Base-by-base conservation (phyloP, 495 filamentous ascomycete species). In the Daldinia loculata region DNA sequence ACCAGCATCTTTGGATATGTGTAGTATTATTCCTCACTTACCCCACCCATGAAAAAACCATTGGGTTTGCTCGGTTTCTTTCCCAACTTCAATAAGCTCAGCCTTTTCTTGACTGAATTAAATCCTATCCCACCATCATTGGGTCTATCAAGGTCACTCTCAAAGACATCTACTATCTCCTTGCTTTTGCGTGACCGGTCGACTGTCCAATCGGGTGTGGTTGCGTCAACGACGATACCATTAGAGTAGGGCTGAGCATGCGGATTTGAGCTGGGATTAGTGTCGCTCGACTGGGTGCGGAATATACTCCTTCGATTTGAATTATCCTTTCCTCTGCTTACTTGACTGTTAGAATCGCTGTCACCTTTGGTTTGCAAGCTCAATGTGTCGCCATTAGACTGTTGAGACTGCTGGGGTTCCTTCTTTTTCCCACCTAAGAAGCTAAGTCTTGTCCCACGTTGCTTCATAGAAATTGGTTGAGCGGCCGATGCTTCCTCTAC, bases 81-180 rank as follows among this genome's bases (percentile, higher is more conserved):
- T 41, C 89, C 88, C 66, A 93, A 75, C 62, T 87, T 87, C 69
- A 95, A 69, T 53, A 89, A 74, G 70, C 91, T 93, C 56, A 94
- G 79, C 72, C 92, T 77, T 79, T 91, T 93, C 79, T 87, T 87
- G 59, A 93, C 85, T 65, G 87, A 89, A 6, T 85, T 82, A n/a
- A 83, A 79, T 32, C 78, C 77, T 58, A 79, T 71, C 71, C 63
- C 70, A 14, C 76, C 77, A 64, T 78, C 74, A 17, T 69, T 72
- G 7, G 72, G 53, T 32, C 61, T 60, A 32, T 70, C 63, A 5
- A 74, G 69, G 30, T 76, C 75, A 5, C 74, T 68, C 29, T 77
- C 75, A 11, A 67, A n/a, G 36, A 77, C 65, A 17, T 75, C 67
- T 6, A 74, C 65, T 55, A 76, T 59, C 50, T 76, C 77, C 11